Evolutionary conservation across 345 rosid genomes (phyloP).

Genomic region (Balakata baccata): DNA sequence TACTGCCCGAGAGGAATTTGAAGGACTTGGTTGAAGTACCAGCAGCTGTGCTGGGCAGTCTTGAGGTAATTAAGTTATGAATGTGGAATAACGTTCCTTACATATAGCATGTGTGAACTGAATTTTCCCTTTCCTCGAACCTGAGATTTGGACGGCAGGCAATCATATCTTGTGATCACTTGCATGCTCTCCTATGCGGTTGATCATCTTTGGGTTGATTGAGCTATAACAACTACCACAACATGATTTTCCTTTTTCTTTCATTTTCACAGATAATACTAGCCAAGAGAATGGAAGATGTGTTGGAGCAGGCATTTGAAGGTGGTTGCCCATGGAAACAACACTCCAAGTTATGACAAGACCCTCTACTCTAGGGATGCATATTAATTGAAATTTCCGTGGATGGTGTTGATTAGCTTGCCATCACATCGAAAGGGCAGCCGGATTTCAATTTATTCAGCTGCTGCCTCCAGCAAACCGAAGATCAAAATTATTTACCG

Average conservation of each 20-base stretch:
- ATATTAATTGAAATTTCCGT: not conserved
- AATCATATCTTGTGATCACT: not conserved
- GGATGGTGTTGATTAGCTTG: not conserved
- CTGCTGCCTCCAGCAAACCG: slow-evolving; percentile 13
- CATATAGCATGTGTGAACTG: too few relatives aligned
- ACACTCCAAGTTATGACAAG: slow-evolving; percentile 70
- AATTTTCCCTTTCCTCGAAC: not conserved
- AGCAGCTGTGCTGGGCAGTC: slow-evolving; percentile 64
- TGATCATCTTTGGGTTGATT: not conserved
- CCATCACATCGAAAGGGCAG: not conserved
- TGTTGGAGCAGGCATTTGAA: slow-evolving; percentile 86
- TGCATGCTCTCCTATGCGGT: not conserved
- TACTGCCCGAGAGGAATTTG: slow-evolving; percentile 86
- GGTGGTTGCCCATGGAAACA: slow-evolving; percentile 95
- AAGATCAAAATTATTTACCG: slow-evolving; percentile 6
- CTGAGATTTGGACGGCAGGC: not conserved
- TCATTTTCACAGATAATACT: slow-evolving; percentile 52
- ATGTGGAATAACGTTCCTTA: not conserved
- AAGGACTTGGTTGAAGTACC: slow-evolving; percentile 98
- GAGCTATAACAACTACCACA: not conserved
- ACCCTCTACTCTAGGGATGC: not conserved
- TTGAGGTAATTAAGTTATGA: slow-evolving; percentile 59
- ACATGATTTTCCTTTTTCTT: not conserved
- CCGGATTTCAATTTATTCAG: not conserved
- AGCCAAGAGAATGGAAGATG: slow-evolving; percentile 95